Conservation (phyloP, 306 rosid species). For the Hippophae rhamnoides region DNA sequence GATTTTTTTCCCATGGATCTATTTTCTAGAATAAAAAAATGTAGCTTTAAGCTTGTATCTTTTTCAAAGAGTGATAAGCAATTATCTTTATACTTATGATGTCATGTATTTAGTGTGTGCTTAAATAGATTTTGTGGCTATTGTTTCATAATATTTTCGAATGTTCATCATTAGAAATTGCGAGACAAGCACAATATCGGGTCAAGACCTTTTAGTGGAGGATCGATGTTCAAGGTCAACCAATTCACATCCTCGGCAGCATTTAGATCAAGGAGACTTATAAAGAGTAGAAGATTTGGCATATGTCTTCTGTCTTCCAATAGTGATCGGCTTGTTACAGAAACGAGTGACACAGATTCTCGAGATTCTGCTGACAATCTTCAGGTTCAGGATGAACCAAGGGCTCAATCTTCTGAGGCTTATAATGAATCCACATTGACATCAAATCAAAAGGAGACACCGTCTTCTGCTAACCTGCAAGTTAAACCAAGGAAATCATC, state of each 20-base stretch:
- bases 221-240: constrained; percentile 32
- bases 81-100: no score
- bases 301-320: constrained; percentile 48
- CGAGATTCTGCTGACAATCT: constrained; percentile 21
- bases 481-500: constrained; percentile 34
- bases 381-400: constrained; percentile 30
- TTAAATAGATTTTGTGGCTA: constrained; percentile 6
- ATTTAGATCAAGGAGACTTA: constrained; percentile 28
- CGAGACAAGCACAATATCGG: constrained; percentile 43
- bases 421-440: constrained; percentile 32
- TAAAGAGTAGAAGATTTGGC: constrained; percentile 31
- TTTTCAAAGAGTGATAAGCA: no score
- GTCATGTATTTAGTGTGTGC: no score
- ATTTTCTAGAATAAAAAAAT: no score
- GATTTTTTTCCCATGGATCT: no score
- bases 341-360: constrained; percentile 32
- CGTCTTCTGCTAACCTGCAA: constrained; percentile 6
- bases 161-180: constrained; percentile 37
- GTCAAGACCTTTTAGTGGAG: constrained; percentile 41
- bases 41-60: no score
- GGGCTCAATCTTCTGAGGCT: constrained; percentile 32
- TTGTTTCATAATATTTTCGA: constrained; percentile 18
- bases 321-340: constrained; percentile 54
- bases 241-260: constrained; percentile 31
- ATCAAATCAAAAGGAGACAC: constrained; percentile 25